Evolutionary conservation across 2,329 filamentous ascomycete genomes (phyloP), one percentile per base, ranked within the genome.

Genomic region (Byssothecium circinans): DNA sequence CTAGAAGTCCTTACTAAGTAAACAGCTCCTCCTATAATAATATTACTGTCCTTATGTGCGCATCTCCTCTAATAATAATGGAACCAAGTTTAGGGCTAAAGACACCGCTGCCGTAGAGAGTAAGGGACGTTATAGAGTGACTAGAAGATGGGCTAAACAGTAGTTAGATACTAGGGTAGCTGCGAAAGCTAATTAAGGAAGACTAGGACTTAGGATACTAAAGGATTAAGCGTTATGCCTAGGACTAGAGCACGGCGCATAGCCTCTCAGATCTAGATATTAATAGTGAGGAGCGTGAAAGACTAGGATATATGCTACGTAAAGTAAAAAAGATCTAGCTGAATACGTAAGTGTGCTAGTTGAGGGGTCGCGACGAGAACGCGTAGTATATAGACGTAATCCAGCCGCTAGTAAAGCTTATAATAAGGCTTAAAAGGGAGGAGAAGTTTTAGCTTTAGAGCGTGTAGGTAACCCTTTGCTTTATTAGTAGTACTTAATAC

Each of bases 301-400:
- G 20, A 47, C 23, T 43, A 39, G 38, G 22, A 27, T 45, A 50
- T 41, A 23, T 53, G 41, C 42, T 52, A 41, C 42, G 38, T 18
- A 46, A 46, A 43, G 46, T 49, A 32, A 54, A 49, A 35, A 42
- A 54, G 44, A 48, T 51, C 17, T 47, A 25, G 39, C 34, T 51
- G 22, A 47, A 47, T 20, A 38, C 40, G 40, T 17, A 43, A 5
- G n/a, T 46, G 25, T 54, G 48, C 25, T 22, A 54, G 38, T 17
- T 25, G 27, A 42, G 38, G 20, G 49, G 42, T 17, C 49, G 52
- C 35, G 49, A 54, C 10, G 49, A 52, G 41, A 52, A 52, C 14
- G 52, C 49, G 30, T 55, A 46, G 49, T 53, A 43, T 37, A 44
- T 44, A 27, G 45, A 50, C 43, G 46, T 55, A 30, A 37, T 52